Conservation (phyloP, 805 yeast genomes). For the Nakazawaea holstii region DNA sequence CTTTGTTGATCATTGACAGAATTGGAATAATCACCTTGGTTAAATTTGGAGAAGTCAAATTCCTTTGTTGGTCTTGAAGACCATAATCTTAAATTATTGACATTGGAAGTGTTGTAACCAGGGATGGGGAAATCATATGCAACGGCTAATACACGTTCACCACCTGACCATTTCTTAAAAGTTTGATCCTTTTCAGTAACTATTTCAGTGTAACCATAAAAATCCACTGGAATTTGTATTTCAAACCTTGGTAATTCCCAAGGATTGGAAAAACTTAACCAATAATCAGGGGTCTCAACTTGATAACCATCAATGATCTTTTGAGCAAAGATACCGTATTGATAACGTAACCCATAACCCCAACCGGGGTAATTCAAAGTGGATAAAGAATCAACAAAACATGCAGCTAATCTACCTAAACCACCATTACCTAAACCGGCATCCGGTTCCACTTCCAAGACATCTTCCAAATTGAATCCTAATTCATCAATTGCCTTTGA, state of each 20-base stretch:
- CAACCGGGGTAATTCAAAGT: constrained; percentile 88
- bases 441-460: constrained; percentile 82
- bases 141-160: constrained; percentile 83
- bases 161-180: constrained; percentile 75
- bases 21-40: constrained; percentile 82
- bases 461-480: constrained; percentile 85
- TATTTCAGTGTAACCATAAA: constrained; percentile 75
- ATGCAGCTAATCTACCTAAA: constrained; percentile 89
- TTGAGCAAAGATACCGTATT: constrained; percentile 91
- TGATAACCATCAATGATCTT: constrained; percentile 88
- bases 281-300: constrained; percentile 91
- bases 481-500: constrained; percentile 55
- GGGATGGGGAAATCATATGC: constrained; percentile 93
- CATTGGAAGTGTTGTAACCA: constrained; percentile 76
- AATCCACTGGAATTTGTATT: constrained; percentile 84
- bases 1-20: constrained; percentile 81
- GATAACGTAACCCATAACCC: constrained; percentile 94
- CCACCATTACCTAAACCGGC: constrained; percentile 97
- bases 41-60: constrained; percentile 87
- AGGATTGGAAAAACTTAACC: constrained; percentile 85
- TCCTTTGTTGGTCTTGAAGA: constrained; percentile 84
- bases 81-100: constrained; percentile 89
- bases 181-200: constrained; percentile 49
- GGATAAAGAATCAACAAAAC: constrained; percentile 84
- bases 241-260: constrained; percentile 91